These are phyloP conservation scores for Boletus rufocinnamomeus DNA, from an alignment of 768 basidiomycete genomes.

Conservation along the genomic window DNA sequence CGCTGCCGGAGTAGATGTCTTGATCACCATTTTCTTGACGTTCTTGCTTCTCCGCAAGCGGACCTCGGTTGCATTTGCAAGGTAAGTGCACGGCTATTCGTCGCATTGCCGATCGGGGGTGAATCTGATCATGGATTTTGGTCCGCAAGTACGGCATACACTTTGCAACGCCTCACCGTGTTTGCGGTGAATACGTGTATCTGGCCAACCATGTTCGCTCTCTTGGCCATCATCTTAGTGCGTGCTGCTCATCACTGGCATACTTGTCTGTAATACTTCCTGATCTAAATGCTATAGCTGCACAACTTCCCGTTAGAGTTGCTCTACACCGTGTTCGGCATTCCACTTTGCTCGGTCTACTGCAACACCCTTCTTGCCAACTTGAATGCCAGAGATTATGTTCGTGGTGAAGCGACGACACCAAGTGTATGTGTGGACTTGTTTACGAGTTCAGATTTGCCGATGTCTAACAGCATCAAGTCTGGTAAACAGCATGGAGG, in stretches of 20 bases:
- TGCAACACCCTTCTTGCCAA: slow-evolving; percentile 22
- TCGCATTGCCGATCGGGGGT: no score
- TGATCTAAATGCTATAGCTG: background rate
- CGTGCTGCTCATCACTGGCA: background rate
- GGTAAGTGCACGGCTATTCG: background rate
- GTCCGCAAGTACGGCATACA: slow-evolving; percentile 4
- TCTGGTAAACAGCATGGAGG: background rate
- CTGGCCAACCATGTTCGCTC: slow-evolving; percentile 50
- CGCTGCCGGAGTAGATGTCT: slow-evolving; percentile 10
- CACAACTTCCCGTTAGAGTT: background rate
- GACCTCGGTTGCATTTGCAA: background rate
- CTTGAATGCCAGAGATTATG: slow-evolving; percentile 13
- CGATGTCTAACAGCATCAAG: background rate
- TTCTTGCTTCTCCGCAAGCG: slow-evolving; percentile 9
- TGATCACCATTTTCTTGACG: slow-evolving; percentile 4
- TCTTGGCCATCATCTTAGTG: slow-evolving; percentile 26
- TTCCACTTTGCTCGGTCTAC: slow-evolving; percentile 15
- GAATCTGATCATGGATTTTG: background rate
- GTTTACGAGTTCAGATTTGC: background rate
- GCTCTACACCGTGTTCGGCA: background rate
- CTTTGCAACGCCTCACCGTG: slow-evolving; percentile 12
- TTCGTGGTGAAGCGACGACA: background rate
- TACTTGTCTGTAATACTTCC: background rate
- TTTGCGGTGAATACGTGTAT: slow-evolving; percentile 36
- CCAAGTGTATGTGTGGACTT: no score